phyloP scores from a whole-genome alignment of 306 rosid species.

The Senna siamea region DNA sequence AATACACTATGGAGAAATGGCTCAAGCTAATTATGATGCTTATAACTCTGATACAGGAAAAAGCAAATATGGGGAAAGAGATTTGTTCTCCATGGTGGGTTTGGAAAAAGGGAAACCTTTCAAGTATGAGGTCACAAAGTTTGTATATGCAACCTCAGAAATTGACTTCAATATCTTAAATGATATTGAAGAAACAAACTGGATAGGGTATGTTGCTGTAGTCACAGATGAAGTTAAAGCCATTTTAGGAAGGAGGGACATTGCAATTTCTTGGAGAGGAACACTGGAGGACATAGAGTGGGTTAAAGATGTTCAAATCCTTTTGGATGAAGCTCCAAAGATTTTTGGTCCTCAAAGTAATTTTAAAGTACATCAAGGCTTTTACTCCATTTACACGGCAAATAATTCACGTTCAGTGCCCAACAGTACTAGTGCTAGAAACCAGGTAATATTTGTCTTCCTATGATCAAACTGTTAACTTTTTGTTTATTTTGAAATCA shows the following conservation, averaged over 20 bases:
- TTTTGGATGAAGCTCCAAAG: too few relatives aligned
- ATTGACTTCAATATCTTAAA: constrained; percentile 55
- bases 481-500: too few relatives aligned
- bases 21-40: too few relatives aligned
- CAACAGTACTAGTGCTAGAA: too few relatives aligned
- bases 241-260: constrained; percentile 58
- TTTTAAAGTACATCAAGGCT: too few relatives aligned
- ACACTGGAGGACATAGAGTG: constrained; percentile 27
- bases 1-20: too few relatives aligned
- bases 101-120: constrained; percentile 42
- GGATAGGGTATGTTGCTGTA: constrained; percentile 65
- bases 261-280: constrained; percentile 67
- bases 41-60: constrained; percentile 29
- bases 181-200: constrained; percentile 67
- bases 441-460: too few relatives aligned
- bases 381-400: too few relatives aligned
- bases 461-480: too few relatives aligned
- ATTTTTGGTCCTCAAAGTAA: too few relatives aligned
- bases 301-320: too few relatives aligned
- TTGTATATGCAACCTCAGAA: constrained; percentile 1
- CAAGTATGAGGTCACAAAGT: constrained; percentile 32
- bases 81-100: constrained; percentile 45
- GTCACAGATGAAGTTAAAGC: constrained; percentile 55
- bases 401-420: too few relatives aligned
- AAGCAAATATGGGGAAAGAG: constrained; percentile 38